Conservation (phyloP, 1,139 yeast genomes). For the Yamadazyma dushanensis region DNA sequence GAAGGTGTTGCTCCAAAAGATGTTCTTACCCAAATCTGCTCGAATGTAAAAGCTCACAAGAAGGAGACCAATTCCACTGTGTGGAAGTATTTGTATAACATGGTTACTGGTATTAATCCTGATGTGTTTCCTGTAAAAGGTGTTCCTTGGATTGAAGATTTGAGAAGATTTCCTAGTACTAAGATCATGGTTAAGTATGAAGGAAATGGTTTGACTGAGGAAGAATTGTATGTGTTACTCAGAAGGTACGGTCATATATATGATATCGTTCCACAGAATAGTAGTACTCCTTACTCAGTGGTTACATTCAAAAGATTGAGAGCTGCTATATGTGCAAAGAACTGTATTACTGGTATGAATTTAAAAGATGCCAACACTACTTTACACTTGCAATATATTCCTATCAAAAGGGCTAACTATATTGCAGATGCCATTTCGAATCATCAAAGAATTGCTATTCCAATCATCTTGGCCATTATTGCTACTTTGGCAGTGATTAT, state of each 20-base stretch:
- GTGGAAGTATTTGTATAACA: constrained; percentile 21
- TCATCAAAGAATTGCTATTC: constrained; percentile 81
- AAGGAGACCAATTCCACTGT: constrained; percentile 28
- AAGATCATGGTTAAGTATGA: constrained; percentile 67
- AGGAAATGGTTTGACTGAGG: constrained; percentile 76
- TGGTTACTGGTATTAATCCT: constrained; percentile 30
- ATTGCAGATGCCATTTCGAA: constrained; percentile 59
- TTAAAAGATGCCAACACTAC: constrained; percentile 54
- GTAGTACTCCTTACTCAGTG: constrained; percentile 44
- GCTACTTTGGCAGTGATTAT: constrained; percentile 82
- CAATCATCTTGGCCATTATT: constrained; percentile 42
- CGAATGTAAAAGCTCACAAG: constrained; percentile 42
- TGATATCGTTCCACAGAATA: constrained; percentile 59
- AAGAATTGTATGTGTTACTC: constrained; percentile 76
- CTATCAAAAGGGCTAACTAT: constrained; percentile 50
- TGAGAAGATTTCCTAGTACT: constrained; percentile 70
- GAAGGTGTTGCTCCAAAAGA: constrained; percentile 46
- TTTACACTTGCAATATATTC: constrained; percentile 73
- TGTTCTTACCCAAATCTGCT: constrained; percentile 49
- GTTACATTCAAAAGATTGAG: constrained; percentile 56
- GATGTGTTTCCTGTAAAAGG: constrained; percentile 73
- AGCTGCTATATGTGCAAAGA: constrained; percentile 84
- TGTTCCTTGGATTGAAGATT: constrained; percentile 94
- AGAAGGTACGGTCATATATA: constrained; percentile 84
- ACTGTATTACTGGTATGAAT: constrained; percentile 80